Evolutionary conservation across 129 eudicot species (phyloP), one percentile per base, ranked within the genome.

Genomic region (Flaveria brownii): DNA sequence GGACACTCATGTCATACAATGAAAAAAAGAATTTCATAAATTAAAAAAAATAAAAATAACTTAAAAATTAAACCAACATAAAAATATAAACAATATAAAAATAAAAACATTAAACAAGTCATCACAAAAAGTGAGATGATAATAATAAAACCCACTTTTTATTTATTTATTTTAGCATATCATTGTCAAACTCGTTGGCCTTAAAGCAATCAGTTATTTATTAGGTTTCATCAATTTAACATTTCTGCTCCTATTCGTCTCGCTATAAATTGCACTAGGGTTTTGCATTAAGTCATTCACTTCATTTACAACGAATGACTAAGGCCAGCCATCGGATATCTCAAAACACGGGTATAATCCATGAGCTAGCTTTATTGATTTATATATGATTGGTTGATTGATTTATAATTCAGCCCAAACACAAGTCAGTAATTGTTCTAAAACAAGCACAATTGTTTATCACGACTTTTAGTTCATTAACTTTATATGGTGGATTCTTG

Each of bases 261-360:
- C 1, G 43, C 16, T 76, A 76, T 76, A 76, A 76, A 66, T 66
- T 36, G 8, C 55, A 66, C 50, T 76, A 76, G 74, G 80, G 80
- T 76, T 76, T 76, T 46, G 1, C 52, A 10, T 9, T 1, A 8
- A 22, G 25, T n/a, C 67, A 11, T 39, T 22, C 17, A 51, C 67
- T 25, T 42, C 68, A 50, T 73, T 73, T 65, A 73, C 73, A 36
- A 18, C 64, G 39, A 75, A 75, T 63, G 9, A 73, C 14, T 70
- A 12, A 47, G 57, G 73, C 52, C 52, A 50, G 52, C 64, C 63
- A 76, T 45, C 61, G 17, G 14, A 62, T 45, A 17, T 61, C 80
- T 76, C 50, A 17, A 36, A 42, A 61, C 9, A 18, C n/a, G 67
- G 74, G 80, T 76, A 33, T 11, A 15, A 1, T 17, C n/a, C 61